Evolutionary conservation across 2,329 filamentous ascomycete genomes (phyloP), one percentile per base, ranked within the genome.

Genomic region (Penicillium sp.): DNA sequence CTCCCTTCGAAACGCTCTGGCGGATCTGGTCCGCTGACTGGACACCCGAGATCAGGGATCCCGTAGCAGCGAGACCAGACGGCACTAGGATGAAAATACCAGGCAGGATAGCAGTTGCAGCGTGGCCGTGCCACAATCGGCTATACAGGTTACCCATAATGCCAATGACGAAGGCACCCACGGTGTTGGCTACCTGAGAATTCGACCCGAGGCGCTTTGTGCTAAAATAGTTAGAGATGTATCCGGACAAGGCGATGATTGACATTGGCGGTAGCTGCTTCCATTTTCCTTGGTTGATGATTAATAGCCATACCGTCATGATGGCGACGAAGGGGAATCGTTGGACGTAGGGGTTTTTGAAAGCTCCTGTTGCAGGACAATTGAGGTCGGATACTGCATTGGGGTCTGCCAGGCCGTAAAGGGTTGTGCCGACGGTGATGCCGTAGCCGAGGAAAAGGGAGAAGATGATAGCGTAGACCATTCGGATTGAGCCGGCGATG

Each of bases 251-350:
- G 0, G 86, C 80, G 59, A 93, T 89, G 52, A 80, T 37, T 1
- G 85, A 70, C 86, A 90, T 91, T 39, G 86, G 77, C 0, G 86
- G 86, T 22, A 82, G 78, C 63, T 91, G 86, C 58, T 80, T 84
- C 79, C 80, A 87, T 68, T 89, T 88, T 42, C 85, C 86, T 58
- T 91, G 86, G 65, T 90, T 89, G 65, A 90, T 84, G 57, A 89
- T 77, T 54, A 85, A 83, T 32, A 90, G 76, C 64, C 84, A 87
- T 26, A 88, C 62, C 8, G 86, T 82, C 64, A 90, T 90, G 1
- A 77, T 68, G 0, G 85, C 78, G 0, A 90, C 87, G 59, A 88
- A 89, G 23, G 84, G 70, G 68, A 89, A 89, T 47, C 77, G 78
- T 49, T 74, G 78, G 9, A 61, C 54, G 28, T 64, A 65, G 6